phyloP scores from a whole-genome alignment of 2,329 filamentous ascomycete species.

The Hyphodiscus sp. region DNA sequence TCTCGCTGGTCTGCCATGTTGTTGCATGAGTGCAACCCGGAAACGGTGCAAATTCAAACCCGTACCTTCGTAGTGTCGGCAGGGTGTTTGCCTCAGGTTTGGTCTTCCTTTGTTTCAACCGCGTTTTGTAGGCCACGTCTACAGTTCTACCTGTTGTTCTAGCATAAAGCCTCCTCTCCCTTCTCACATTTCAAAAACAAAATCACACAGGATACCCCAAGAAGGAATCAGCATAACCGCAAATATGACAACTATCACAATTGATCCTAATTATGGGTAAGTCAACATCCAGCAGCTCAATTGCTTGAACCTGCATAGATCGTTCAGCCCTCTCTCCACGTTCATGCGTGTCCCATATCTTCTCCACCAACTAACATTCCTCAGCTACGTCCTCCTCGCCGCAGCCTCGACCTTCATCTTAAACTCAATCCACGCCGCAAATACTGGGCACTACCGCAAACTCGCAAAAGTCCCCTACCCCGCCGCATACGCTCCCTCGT shows the following conservation, averaged over 20 bases:
- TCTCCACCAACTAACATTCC: background rate
- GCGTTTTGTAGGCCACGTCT: too few species aligned
- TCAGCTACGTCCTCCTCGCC: constrained; percentile 50
- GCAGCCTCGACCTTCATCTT: constrained; percentile 52
- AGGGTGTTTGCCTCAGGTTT: too few species aligned
- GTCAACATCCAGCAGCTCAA: background rate
- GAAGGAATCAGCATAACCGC: background rate
- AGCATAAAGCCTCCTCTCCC: background rate
- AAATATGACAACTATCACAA: constrained; percentile 24
- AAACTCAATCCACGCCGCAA: constrained; percentile 44
- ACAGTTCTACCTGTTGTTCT: background rate
- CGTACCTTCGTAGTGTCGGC: too few species aligned
- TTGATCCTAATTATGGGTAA: constrained; percentile 29
- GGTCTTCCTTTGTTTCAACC: too few species aligned
- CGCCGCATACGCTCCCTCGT: constrained; percentile 40
- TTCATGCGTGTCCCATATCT: background rate
- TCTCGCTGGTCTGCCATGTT: too few species aligned
- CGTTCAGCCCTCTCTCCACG: background rate
- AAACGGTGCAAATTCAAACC: too few species aligned
- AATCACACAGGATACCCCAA: background rate
- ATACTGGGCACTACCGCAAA: constrained; percentile 45
- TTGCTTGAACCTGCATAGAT: background rate
- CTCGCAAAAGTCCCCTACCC: constrained; percentile 50
- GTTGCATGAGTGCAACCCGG: too few species aligned
- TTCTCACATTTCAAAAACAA: background rate